A percentile compares a stretch with the other conserved stretches of the same genome.
These are phyloP conservation scores for Narthecium ossifragum DNA, from an alignment of 106 monocot genomes.

Conservation along the genomic window DNA sequence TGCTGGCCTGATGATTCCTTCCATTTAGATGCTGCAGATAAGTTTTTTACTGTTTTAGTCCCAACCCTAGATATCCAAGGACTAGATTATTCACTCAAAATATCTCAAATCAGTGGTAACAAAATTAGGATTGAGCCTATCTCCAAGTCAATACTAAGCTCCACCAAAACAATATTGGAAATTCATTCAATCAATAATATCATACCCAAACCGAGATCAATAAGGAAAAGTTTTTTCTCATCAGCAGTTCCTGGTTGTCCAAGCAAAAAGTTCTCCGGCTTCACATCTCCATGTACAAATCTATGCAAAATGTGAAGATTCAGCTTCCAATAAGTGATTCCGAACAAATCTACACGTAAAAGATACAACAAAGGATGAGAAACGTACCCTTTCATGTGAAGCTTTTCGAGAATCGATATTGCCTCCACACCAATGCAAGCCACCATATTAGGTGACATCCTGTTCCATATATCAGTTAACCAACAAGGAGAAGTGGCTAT, in stretches of 20 bases:
- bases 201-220: constrained; percentile 96
- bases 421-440: constrained; percentile 98
- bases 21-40: constrained; percentile 76
- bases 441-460: constrained; percentile 88
- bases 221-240: constrained; percentile 96
- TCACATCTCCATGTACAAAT: constrained; percentile 99
- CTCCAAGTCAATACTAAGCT: no score
- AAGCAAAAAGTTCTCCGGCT: constrained; percentile 96
- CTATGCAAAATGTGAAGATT: no score
- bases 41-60: no score
- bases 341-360: not conserved
- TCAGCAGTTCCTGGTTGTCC: constrained; percentile 87
- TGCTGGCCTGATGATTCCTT: constrained; percentile 82
- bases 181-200: not conserved
- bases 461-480: constrained; percentile 26
- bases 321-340: not conserved
- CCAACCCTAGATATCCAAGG: no score
- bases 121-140: no score
- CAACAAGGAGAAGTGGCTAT: not conserved
- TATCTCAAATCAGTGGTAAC: no score
- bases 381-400: constrained; percentile 78
- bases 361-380: not conserved
- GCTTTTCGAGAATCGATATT: constrained; percentile 93
- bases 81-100: no score
- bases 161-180: no score